A percentile compares a stretch with the other conserved stretches of the same genome.
These are phyloP conservation scores for Candida mesenterica DNA, from an alignment of 1,139 yeast species.

Conservation along the genomic window DNA sequence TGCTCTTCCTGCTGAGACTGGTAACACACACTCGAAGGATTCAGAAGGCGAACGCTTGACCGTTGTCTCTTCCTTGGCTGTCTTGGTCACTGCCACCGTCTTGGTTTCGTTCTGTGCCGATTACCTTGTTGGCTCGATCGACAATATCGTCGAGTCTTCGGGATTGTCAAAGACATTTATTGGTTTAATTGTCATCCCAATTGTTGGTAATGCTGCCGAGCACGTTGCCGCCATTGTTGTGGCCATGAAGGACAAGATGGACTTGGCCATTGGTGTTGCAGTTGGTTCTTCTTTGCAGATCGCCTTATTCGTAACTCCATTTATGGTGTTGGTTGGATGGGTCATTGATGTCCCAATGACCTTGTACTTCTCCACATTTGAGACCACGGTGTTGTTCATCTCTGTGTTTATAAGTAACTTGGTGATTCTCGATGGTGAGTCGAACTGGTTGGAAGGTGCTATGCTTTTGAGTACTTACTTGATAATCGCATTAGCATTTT, in stretches of 20 bases:
- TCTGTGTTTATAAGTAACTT: conserved; percentile 86
- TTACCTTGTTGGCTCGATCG: conserved; percentile 88
- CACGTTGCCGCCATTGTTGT: conserved; percentile 95
- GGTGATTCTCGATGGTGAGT: conserved; percentile 87
- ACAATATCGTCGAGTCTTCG: conserved; percentile 75
- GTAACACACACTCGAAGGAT: conserved; percentile 9
- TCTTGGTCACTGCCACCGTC: conserved; percentile 66
- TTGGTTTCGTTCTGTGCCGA: conserved; percentile 91
- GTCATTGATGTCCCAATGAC: conserved; percentile 87
- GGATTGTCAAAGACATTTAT: conserved; percentile 93
- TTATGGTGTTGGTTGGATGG: conserved; percentile 94
- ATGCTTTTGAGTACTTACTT: conserved; percentile 85
- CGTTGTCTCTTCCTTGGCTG: conserved; percentile 40
- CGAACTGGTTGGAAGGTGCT: conserved; percentile 96
- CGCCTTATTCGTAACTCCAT: conserved; percentile 91
- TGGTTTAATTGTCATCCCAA: conserved; percentile 90
- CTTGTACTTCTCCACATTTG: conserved; percentile 86
- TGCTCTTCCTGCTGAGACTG: conserved; percentile 29
- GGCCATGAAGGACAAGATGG: conserved; percentile 96
- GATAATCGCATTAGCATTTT: conserved; percentile 86
- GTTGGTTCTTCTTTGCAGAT: conserved; percentile 96
- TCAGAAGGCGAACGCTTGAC: conserved; percentile 35
- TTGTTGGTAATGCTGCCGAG: conserved; percentile 98
- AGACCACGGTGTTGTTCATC: conserved; percentile 85
- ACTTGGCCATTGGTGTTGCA: conserved; percentile 94